Percentiles rank a stretch among this genome's conserved stretches.
These are phyloP conservation scores for Flaveria bidentis DNA, from an alignment of 129 eudicot species.

Conservation along the genomic window DNA sequence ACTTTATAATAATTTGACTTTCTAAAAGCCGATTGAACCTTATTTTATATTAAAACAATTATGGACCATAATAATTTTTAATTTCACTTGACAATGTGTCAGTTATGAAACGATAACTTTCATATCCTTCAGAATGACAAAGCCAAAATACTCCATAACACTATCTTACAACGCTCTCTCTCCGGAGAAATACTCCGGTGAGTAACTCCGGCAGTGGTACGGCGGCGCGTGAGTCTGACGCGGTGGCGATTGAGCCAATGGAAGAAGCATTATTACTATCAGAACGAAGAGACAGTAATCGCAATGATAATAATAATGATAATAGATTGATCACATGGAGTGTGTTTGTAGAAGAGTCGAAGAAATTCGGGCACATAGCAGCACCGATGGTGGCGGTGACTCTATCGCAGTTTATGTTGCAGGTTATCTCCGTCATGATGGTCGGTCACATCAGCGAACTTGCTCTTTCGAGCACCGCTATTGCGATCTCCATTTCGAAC, in stretches of 20 bases:
- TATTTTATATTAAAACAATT: too few species aligned
- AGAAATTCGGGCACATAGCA: constrained; percentile 53
- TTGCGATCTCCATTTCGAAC: constrained; percentile 61
- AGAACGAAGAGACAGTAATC: constrained; percentile 1
- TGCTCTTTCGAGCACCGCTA: constrained; percentile 67
- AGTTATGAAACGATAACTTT: too few species aligned
- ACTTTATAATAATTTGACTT: too few species aligned
- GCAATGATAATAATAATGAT: too few species aligned
- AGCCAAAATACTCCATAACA: too few species aligned
- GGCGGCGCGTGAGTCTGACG: background rate
- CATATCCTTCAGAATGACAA: too few species aligned
- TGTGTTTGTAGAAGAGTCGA: constrained; percentile 47
- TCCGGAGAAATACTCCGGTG: background rate
- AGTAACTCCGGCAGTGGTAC: background rate
- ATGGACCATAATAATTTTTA: too few species aligned
- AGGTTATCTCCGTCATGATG: constrained; percentile 58
- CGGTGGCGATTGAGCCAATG: background rate
- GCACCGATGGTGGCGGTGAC: constrained; percentile 78
- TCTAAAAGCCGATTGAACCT: too few species aligned
- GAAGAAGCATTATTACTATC: constrained; percentile 3
- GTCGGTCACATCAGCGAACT: constrained; percentile 78
- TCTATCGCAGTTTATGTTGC: constrained; percentile 52
- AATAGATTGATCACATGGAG: constrained; percentile 30
- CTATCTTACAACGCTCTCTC: background rate
- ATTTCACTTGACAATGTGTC: too few species aligned